Conservation (phyloP, 2,329 filamentous ascomycete species). For the Xylaria sp. region DNA sequence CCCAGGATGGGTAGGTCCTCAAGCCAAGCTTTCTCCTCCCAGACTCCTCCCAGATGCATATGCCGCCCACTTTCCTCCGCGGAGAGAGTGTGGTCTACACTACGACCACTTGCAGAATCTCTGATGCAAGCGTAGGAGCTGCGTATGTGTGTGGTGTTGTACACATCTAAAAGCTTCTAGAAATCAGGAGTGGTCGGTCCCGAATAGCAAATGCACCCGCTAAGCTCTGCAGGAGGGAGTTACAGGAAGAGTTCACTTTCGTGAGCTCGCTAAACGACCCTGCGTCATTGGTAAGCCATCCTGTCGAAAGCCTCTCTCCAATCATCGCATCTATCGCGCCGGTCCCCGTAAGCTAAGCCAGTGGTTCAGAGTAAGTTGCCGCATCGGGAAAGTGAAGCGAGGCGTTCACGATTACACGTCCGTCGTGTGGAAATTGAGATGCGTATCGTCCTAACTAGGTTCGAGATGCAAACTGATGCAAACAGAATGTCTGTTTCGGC, state of each 20-base stretch:
- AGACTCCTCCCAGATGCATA: constrained; percentile 22
- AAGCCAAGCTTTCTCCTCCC: constrained; percentile 18
- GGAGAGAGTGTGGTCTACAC: too few relatives aligned
- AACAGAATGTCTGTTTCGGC: constrained; percentile 5
- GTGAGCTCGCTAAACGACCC: constrained; percentile 17
- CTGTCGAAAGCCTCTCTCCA: not conserved
- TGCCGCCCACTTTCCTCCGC: constrained; percentile 22
- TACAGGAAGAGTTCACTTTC: not conserved
- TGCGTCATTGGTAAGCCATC: constrained; percentile 12
- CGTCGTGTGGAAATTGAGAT: not conserved
- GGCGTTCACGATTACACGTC: not conserved
- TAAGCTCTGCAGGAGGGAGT: constrained; percentile 1
- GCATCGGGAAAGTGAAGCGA: not conserved
- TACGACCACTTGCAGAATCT: constrained; percentile 17
- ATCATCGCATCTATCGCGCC: constrained; percentile 11
- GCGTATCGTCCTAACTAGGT: not conserved
- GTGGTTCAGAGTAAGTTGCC: constrained; percentile 3
- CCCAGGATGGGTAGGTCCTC: constrained; percentile 4
- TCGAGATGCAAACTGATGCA: not conserved
- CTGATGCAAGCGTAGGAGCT: constrained; percentile 15
- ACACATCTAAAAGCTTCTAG: not conserved
- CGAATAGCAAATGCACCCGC: constrained; percentile 14
- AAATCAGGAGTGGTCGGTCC: constrained; percentile 21
- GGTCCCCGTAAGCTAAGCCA: not conserved
- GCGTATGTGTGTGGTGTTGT: constrained; percentile 1